Percentiles rank a stretch among this genome's conserved stretches.
Conservation (phyloP, 73 alveolate genomes). For the Uronychia binucleata region DNA sequence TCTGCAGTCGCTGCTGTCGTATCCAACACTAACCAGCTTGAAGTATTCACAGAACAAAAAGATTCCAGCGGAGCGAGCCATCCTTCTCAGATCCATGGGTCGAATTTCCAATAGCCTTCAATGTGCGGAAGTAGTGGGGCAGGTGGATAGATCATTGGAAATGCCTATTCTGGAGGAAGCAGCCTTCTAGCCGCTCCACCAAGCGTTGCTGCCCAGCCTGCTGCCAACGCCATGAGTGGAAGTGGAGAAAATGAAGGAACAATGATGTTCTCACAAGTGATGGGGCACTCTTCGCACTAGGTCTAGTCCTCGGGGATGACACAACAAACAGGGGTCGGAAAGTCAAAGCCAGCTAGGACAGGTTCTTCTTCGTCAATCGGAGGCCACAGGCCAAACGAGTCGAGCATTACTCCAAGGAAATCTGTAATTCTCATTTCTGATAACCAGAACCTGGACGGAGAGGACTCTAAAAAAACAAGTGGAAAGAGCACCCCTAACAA, state of each 20-base stretch:
- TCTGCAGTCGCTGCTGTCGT: neutral
- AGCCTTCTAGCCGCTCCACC: neutral
- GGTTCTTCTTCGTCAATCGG: neutral
- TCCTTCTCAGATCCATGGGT: neutral
- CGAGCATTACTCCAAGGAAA: neutral
- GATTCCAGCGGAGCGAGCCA: neutral
- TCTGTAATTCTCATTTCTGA: neutral
- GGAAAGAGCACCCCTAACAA: conserved; percentile 58
- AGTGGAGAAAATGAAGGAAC: neutral
- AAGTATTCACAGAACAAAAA: neutral
- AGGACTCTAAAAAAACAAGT: conserved; percentile 28
- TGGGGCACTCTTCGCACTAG: no score
- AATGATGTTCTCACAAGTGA: no score
- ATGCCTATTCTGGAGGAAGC: neutral
- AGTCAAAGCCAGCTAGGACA: neutral
- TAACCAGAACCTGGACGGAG: neutral
- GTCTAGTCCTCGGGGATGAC: no score
- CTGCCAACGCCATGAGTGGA: neutral
- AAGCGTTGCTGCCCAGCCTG: neutral
- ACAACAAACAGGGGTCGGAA: no score
- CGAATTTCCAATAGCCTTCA: neutral
- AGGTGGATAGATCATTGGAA: neutral
- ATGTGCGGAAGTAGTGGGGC: neutral
- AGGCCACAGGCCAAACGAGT: neutral
- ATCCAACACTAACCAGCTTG: neutral